These are phyloP conservation scores for Lachnellula subtilissima DNA, from an alignment of 2,329 filamentous ascomycete species.

Conservation along the genomic window DNA sequence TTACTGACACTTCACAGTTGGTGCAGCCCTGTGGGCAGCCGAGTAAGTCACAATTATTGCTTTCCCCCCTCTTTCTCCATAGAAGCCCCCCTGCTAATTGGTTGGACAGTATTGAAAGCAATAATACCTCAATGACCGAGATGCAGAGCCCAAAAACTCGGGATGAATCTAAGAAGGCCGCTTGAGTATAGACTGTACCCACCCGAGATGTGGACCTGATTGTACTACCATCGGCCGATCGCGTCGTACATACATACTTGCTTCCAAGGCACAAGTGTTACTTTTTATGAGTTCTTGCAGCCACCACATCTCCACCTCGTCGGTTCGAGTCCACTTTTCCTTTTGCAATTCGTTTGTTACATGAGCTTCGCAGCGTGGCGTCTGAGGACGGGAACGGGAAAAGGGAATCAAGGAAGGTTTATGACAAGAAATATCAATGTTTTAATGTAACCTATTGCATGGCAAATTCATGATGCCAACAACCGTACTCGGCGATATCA, in stretches of 20 bases:
- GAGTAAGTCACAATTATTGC: background rate
- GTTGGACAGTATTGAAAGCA: conserved; percentile 79
- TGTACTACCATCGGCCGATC: conserved; percentile 14
- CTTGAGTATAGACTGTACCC: conserved; percentile 17
- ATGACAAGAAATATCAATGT: too few relatives aligned
- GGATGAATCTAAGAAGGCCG: conserved; percentile 17
- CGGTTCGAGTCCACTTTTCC: background rate
- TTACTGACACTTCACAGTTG: conserved; percentile 1
- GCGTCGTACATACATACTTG: conserved; percentile 7
- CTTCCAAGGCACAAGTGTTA: conserved; percentile 10
- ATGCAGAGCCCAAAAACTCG: conserved; percentile 13
- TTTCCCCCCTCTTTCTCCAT: conserved; percentile 1
- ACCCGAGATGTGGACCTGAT: conserved; percentile 16
- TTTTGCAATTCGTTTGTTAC: background rate
- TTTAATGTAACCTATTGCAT: background rate
- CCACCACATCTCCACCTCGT: background rate
- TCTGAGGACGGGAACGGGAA: background rate
- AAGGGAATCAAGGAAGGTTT: background rate
- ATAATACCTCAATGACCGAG: conserved; percentile 27
- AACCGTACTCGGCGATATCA: too few relatives aligned
- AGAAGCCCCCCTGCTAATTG: conserved; percentile 48
- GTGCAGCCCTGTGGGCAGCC: background rate
- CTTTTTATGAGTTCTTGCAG: conserved; percentile 9
- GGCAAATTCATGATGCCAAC: too few relatives aligned
- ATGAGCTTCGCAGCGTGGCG: background rate